Evolutionary conservation across 257 asterid species (phyloP).

Genomic region (Petunia secreta): DNA sequence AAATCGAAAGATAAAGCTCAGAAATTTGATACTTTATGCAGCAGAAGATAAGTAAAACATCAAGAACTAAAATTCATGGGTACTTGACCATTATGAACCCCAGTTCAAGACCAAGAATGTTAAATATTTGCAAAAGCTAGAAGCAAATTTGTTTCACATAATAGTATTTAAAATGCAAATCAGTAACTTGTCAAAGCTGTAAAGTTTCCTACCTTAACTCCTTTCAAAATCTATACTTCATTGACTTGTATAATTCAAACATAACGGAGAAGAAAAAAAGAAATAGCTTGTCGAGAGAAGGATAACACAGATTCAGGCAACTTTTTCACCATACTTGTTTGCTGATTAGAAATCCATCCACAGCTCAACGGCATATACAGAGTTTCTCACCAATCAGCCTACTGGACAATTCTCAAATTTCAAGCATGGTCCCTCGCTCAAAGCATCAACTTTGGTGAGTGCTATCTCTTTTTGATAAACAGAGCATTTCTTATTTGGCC

Average conservation of each 20-base stretch:
- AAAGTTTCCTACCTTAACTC: conserved; percentile 13
- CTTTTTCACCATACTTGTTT: not conserved
- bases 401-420: not conserved
- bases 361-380: not conserved
- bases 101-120: not conserved
- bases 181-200: not conserved
- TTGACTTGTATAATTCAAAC: not conserved
- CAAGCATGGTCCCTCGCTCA: not conserved
- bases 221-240: conserved; percentile 1
- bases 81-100: not conserved
- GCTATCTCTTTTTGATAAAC: too few relatives aligned
- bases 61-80: not conserved
- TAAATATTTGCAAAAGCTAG: not conserved
- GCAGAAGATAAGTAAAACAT: conserved; percentile 1
- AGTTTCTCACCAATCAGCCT: not conserved
- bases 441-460: too few relatives aligned
- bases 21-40: conserved; percentile 18
- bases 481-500: too few relatives aligned
- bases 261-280: not conserved
- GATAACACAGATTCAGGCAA: not conserved
- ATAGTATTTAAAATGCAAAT: not conserved
- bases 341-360: not conserved
- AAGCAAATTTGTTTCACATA: not conserved
- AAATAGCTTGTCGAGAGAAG: not conserved
- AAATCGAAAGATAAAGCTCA: conserved; percentile 22